phyloP scores from a whole-genome alignment of 768 basidiomycete species.

The Suillus subluteus region DNA sequence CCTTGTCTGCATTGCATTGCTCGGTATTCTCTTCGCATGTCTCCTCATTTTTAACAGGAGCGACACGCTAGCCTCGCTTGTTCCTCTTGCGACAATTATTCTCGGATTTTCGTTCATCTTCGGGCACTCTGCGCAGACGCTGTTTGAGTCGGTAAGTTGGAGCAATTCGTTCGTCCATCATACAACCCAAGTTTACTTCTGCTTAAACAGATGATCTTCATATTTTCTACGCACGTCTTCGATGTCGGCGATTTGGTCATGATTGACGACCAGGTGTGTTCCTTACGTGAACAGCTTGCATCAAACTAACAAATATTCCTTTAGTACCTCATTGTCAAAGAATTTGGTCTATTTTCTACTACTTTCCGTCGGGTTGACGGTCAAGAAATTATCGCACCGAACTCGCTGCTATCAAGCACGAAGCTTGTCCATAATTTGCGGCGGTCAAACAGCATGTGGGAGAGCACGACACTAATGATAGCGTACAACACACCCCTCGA shows the following conservation, averaged over 20 bases:
- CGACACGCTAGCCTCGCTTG: slow-evolving; percentile 70
- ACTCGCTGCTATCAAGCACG: slow-evolving; percentile 66
- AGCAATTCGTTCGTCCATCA: neutral
- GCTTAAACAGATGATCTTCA: slow-evolving; percentile 70
- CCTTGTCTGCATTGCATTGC: slow-evolving; percentile 57
- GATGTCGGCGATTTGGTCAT: slow-evolving; percentile 83
- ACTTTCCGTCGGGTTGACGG: slow-evolving; percentile 81
- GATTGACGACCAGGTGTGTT: slow-evolving; percentile 69
- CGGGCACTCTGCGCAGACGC: slow-evolving; percentile 75
- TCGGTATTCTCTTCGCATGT: slow-evolving; percentile 67
- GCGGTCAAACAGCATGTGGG: slow-evolving; percentile 79
- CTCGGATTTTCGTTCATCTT: slow-evolving; percentile 88
- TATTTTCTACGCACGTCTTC: slow-evolving; percentile 85
- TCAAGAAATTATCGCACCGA: slow-evolving; percentile 79
- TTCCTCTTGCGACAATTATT: slow-evolving; percentile 78
- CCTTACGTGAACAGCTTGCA: neutral
- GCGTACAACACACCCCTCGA: slow-evolving; percentile 75
- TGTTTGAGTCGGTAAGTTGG: slow-evolving; percentile 71
- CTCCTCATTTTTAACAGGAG: slow-evolving; percentile 74
- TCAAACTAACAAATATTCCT: neutral
- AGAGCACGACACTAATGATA: slow-evolving; percentile 67
- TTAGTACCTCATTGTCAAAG: slow-evolving; percentile 52
- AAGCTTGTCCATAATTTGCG: slow-evolving; percentile 82
- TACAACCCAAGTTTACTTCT: slow-evolving; percentile 8
- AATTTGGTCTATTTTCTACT: slow-evolving; percentile 82